Evolutionary conservation across 176 grass and related monocot genomes (phyloP).

Genomic region (Rhipidocladum racemiflorum): DNA sequence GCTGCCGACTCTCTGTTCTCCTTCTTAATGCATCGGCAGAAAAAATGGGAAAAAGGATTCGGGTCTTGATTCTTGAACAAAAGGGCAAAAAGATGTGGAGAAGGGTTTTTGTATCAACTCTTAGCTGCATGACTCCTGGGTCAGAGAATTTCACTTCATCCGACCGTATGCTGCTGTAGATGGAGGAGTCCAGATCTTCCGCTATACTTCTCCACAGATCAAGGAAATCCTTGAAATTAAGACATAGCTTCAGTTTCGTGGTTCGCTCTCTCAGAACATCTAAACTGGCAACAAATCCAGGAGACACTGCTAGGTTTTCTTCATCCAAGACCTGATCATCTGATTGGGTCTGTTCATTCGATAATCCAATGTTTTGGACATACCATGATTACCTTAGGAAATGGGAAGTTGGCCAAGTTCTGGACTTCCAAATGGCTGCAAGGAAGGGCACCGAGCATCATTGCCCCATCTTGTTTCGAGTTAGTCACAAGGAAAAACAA

Average conservation of each 20-base stretch:
- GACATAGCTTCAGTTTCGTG: constrained; percentile 49
- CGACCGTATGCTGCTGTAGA: constrained; percentile 71
- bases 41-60: constrained; percentile 70
- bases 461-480: too few species aligned
- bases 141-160: constrained; percentile 49
- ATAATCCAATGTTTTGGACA: constrained; percentile 64
- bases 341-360: constrained; percentile 19
- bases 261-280: constrained; percentile 62
- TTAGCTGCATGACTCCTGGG: constrained; percentile 58
- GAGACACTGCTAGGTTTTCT: constrained; percentile 52
- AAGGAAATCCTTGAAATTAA: constrained; percentile 94
- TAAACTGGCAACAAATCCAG: constrained; percentile 58
- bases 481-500: too few species aligned
- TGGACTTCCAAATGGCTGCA: too few species aligned
- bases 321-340: constrained; percentile 46
- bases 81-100: constrained; percentile 68
- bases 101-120: constrained; percentile 56
- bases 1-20: too few species aligned
- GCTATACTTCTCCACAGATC: constrained; percentile 93
- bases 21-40: too few species aligned
- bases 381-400: too few species aligned
- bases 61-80: constrained; percentile 63
- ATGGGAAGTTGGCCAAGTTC: too few species aligned
- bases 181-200: constrained; percentile 76
- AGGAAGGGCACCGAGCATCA: too few species aligned